These are phyloP conservation scores for Byssochlamys sp. DNA, from an alignment of 2,329 filamentous ascomycete species.

Conservation along the genomic window DNA sequence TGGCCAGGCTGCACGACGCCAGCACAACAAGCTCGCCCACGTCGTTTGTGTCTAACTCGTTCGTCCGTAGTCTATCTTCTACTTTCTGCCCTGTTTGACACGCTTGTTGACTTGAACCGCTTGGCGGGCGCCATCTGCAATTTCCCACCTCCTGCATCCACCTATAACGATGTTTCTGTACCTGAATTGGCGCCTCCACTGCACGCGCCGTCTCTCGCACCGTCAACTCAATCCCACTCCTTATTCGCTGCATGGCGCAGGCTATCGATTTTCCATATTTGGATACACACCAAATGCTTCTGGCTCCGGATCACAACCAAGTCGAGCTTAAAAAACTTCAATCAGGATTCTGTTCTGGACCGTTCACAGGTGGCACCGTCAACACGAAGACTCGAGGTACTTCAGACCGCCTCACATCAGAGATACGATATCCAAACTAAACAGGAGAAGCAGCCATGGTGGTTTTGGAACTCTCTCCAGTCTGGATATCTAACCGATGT, in stretches of 20 bases:
- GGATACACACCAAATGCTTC: neutral
- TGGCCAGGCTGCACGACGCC: neutral
- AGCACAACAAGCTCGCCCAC: neutral
- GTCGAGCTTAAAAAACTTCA: neutral
- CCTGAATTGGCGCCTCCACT: neutral
- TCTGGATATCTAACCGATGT: neutral
- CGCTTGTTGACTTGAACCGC: neutral
- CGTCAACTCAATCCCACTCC: neutral
- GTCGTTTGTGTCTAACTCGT: neutral
- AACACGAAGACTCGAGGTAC: neutral
- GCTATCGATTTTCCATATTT: neutral
- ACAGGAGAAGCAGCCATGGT: neutral
- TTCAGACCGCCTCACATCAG: neutral
- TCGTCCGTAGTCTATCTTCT: neutral
- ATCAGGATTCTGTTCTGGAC: neutral
- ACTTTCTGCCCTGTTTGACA: neutral
- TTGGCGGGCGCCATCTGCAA: neutral
- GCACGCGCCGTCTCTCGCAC: neutral
- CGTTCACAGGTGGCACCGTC: neutral
- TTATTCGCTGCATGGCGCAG: neutral
- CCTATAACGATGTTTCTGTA: neutral
- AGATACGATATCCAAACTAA: neutral
- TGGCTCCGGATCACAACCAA: neutral
- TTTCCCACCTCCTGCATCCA: neutral
- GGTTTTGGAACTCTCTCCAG: neutral